These are phyloP conservation scores for Boletus holoroseus DNA, from an alignment of 1,284 basidiomycete genomes.

Conservation along the genomic window DNA sequence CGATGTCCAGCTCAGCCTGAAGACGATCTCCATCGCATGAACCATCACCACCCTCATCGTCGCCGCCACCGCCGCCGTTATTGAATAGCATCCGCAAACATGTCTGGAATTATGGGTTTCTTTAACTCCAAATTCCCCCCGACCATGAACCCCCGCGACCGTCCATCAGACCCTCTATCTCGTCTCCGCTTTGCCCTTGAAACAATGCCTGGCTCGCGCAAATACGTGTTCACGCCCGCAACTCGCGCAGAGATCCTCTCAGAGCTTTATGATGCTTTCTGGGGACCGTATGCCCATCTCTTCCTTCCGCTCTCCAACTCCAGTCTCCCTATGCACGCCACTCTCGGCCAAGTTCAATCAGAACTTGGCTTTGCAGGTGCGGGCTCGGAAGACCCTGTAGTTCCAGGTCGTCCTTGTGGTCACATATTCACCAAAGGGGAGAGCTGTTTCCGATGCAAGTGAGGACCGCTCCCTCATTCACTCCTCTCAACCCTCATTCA, in stretches of 20 bases:
- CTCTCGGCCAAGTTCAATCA: constrained; percentile 63
- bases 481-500: not conserved
- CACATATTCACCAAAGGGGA: constrained; percentile 81
- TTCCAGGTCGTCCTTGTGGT: constrained; percentile 65
- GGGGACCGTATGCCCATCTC: constrained; percentile 63
- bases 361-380: constrained; percentile 50
- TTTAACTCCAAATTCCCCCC: constrained; percentile 45
- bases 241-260: constrained; percentile 72
- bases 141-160: constrained; percentile 51
- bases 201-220: constrained; percentile 70
- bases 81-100: constrained; percentile 13
- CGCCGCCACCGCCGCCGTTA: not conserved
- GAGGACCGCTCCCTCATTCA: constrained; percentile 33
- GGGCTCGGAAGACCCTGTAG: constrained; percentile 50
- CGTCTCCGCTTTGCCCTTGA: constrained; percentile 69
- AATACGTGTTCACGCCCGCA: constrained; percentile 65
- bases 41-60: not conserved
- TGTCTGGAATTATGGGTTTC: constrained; percentile 46
- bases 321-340: constrained; percentile 53
- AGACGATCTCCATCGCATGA: constrained; percentile 4
- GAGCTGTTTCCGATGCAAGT: constrained; percentile 89
- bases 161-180: constrained; percentile 53
- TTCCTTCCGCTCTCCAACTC: constrained; percentile 62
- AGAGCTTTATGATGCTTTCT: constrained; percentile 74
- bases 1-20: not conserved